Conservation (phyloP, 2,329 filamentous ascomycete species). For the Microcyclospora pomicola region DNA sequence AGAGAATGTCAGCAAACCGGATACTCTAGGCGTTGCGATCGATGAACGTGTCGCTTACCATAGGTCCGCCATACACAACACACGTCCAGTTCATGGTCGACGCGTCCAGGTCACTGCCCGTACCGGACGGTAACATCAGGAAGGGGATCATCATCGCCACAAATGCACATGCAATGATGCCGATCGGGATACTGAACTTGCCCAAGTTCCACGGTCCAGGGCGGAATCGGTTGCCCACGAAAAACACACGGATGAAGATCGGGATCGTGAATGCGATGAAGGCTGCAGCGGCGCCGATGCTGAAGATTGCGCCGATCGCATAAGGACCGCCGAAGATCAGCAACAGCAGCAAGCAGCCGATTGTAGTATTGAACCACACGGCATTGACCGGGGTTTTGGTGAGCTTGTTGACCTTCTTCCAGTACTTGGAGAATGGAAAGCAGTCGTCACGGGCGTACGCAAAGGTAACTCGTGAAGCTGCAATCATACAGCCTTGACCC, state of each 20-base stretch:
- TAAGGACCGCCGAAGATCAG: slow-evolving; percentile 51
- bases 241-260: slow-evolving; percentile 44
- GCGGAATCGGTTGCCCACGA: slow-evolving; percentile 50
- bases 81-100: slow-evolving; percentile 55
- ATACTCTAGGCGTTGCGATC: not conserved
- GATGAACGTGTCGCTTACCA: slow-evolving; percentile 27
- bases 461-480: slow-evolving; percentile 26
- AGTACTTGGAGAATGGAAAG: slow-evolving; percentile 47
- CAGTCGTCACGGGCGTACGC: slow-evolving; percentile 62
- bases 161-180: slow-evolving; percentile 43
- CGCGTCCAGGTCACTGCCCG: slow-evolving; percentile 39
- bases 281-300: slow-evolving; percentile 53
- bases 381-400: slow-evolving; percentile 58
- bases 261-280: slow-evolving; percentile 49
- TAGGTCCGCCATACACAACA: slow-evolving; percentile 51
- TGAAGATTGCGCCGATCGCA: slow-evolving; percentile 55
- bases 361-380: slow-evolving; percentile 49
- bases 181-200: slow-evolving; percentile 42
- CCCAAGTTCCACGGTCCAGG: slow-evolving; percentile 57
- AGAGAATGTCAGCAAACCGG: not conserved
- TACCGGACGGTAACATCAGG: slow-evolving; percentile 48
- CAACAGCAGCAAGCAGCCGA: slow-evolving; percentile 47
- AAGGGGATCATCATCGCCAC: slow-evolving; percentile 55
- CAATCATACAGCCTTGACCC: slow-evolving; percentile 61
- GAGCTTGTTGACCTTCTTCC: slow-evolving; percentile 44